Percentiles rank a stretch among this genome's conserved stretches.
phyloP scores from a whole-genome alignment of 1,284 basidiomycete genomes.

The Ganoderma meredithae region DNA sequence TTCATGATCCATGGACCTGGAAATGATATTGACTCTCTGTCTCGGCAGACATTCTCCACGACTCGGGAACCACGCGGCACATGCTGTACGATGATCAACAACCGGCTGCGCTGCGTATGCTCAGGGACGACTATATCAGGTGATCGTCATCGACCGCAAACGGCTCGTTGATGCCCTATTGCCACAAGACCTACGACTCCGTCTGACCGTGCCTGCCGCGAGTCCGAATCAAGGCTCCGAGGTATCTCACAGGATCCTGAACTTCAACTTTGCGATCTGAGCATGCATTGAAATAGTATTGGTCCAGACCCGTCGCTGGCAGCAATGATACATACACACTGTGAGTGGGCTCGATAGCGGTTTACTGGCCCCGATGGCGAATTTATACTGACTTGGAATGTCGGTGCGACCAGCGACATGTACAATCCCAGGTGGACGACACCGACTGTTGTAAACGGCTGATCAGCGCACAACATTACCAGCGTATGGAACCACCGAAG shows the following conservation, averaged over 20 bases:
- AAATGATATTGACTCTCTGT: neutral
- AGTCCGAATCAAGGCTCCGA: neutral
- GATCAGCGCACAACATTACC: neutral
- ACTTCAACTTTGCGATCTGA: neutral
- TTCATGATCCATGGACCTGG: neutral
- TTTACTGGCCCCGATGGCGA: neutral
- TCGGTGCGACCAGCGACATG: neutral
- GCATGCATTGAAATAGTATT: neutral
- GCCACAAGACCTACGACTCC: neutral
- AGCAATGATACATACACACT: neutral
- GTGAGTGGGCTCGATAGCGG: constrained; percentile 2
- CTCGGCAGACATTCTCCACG: neutral
- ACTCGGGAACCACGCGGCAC: constrained; percentile 1
- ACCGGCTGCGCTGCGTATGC: constrained; percentile 2
- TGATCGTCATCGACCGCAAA: constrained; percentile 2
- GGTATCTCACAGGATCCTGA: neutral
- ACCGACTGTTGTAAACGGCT: neutral
- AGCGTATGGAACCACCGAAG: neutral
- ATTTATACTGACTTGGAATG: constrained; percentile 1
- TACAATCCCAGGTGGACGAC: constrained; percentile 7
- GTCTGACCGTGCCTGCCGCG: neutral
- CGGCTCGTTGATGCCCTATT: neutral
- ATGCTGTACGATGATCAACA: constrained; percentile 8
- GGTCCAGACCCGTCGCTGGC: neutral
- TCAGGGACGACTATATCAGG: constrained; percentile 1